Percentiles rank a stretch among this genome's conserved stretches.
Conservation (phyloP, 2,329 filamentous ascomycete species). For the Davidsoniella eucalypti region DNA sequence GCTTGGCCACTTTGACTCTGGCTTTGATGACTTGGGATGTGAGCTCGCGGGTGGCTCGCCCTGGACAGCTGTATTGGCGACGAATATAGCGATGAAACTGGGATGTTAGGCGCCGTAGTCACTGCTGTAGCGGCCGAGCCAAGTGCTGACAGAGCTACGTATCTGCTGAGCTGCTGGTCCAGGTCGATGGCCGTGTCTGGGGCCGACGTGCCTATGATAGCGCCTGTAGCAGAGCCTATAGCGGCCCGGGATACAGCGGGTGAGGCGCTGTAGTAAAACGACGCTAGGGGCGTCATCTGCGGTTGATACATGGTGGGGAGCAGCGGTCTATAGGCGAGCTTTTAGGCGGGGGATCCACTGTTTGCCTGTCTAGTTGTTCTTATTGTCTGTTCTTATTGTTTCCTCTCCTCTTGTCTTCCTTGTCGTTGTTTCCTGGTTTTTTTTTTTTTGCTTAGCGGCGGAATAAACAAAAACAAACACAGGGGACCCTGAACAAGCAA, state of each 20-base stretch:
- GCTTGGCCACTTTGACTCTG: too few relatives aligned
- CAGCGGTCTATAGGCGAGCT: background rate
- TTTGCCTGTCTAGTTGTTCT: background rate
- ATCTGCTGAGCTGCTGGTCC: background rate
- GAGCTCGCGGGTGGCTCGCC: too few relatives aligned
- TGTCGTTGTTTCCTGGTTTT: background rate
- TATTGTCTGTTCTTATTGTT: background rate
- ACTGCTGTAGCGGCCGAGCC: background rate
- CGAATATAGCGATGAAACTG: too few relatives aligned
- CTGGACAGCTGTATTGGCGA: too few relatives aligned
- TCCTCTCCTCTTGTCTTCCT: background rate
- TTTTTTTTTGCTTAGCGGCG: too few relatives aligned
- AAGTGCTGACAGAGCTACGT: background rate
- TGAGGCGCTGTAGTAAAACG: slow-evolving; percentile 21
- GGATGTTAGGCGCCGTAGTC: background rate
- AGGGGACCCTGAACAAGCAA: too few relatives aligned
- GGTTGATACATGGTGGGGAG: slow-evolving; percentile 35
- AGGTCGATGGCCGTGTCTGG: background rate
- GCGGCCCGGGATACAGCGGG: background rate
- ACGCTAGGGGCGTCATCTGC: slow-evolving; percentile 31
- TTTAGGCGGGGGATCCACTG: background rate
- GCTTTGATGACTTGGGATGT: too few relatives aligned
- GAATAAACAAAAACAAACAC: too few relatives aligned
- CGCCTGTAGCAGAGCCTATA: background rate
- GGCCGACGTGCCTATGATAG: background rate